Evolutionary conservation across 495 filamentous ascomycete species (phyloP).

Genomic region (Cudoniella acicularis): DNA sequence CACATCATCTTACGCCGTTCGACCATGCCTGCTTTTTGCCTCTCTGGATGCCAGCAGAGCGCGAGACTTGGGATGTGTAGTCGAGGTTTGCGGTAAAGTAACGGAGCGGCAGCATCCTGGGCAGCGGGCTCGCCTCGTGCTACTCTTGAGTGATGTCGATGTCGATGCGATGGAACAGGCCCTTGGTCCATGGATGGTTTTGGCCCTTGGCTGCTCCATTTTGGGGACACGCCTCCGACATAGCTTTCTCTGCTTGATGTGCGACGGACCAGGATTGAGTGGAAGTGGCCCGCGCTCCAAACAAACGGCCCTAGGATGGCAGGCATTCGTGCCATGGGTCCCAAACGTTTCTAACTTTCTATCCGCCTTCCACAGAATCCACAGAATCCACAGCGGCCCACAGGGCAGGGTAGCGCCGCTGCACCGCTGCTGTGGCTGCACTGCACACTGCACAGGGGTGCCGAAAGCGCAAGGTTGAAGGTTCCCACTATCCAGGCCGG

Average conservation of each 20-base stretch:
- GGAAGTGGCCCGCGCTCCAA: background rate
- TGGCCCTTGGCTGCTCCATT: background rate
- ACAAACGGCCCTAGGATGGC: slow-evolving; percentile 11
- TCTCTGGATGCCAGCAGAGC: background rate
- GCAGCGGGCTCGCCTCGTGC: background rate
- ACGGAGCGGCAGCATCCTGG: background rate
- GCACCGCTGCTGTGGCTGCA: no score
- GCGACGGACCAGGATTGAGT: background rate
- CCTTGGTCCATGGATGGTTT: background rate
- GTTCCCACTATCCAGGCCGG: no score
- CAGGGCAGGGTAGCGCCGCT: background rate
- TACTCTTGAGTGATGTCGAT: slow-evolving; percentile 8
- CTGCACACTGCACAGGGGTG: no score
- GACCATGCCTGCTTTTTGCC: slow-evolving; percentile 11
- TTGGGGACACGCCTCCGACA: slow-evolving; percentile 9
- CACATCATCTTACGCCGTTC: background rate
- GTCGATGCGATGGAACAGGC: slow-evolving; percentile 9
- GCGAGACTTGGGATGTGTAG: slow-evolving; percentile 5
- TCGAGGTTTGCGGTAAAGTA: slow-evolving; percentile 15
- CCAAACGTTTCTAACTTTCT: slow-evolving; percentile 22
- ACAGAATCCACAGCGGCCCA: background rate
- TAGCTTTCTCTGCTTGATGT: slow-evolving; percentile 4
- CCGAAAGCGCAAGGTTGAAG: no score
- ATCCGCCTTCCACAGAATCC: background rate
- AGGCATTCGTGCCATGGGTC: slow-evolving; percentile 6